phyloP scores from a whole-genome alignment of 73 alveolate genomes.

The Breviolum minutum region DNA sequence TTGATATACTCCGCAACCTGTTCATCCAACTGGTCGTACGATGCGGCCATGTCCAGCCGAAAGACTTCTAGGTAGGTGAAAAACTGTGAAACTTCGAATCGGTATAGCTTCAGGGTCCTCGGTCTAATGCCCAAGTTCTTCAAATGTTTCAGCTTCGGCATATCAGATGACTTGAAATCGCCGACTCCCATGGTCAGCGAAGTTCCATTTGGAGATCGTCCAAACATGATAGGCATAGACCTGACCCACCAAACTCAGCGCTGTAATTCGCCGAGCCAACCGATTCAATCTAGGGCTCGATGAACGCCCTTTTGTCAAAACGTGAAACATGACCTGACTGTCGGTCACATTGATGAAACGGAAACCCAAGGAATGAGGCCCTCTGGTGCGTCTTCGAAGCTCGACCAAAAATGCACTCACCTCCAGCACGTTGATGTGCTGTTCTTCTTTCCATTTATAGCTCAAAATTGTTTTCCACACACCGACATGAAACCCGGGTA shows the following conservation, averaged over 20 bases:
- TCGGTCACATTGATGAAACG: not conserved
- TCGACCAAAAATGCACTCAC: not conserved
- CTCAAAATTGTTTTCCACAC: not conserved
- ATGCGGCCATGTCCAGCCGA: not conserved
- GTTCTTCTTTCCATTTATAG: not conserved
- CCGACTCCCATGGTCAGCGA: not conserved
- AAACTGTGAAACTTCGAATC: not conserved
- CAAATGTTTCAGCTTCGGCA: not conserved
- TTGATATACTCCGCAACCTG: not conserved
- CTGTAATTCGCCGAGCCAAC: not conserved
- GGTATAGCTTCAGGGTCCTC: not conserved
- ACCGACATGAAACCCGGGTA: constrained; percentile 48
- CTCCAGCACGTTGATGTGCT: constrained; percentile 44
- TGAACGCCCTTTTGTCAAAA: not conserved
- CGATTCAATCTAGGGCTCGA: not conserved
- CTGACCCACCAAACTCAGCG: not conserved
- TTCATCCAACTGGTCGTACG: not conserved
- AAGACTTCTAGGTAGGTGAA: not conserved
- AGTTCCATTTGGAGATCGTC: constrained; percentile 24
- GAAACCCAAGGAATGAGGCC: no score
- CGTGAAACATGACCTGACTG: not conserved
- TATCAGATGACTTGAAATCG: not conserved
- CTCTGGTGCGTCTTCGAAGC: not conserved
- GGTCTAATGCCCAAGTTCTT: not conserved
- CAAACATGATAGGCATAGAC: not conserved